These are phyloP conservation scores for Juglanconis juglandina DNA, from an alignment of 2,329 filamentous ascomycete species.

Conservation along the genomic window DNA sequence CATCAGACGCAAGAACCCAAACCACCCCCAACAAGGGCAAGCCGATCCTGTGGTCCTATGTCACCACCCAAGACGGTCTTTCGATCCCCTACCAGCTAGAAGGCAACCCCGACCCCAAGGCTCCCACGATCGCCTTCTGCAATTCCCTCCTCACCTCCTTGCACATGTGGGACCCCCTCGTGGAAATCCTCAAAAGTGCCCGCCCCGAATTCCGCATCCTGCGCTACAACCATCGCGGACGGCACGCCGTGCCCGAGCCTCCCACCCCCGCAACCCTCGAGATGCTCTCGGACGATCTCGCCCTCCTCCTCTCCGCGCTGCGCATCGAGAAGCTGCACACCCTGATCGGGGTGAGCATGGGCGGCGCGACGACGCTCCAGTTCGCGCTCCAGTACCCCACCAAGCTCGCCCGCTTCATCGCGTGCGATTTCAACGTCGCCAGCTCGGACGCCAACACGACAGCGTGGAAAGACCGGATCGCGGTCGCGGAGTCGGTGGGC, in stretches of 20 bases:
- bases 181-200: constrained; percentile 56
- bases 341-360: constrained; percentile 75
- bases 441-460: constrained; percentile 71
- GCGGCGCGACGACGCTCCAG: constrained; percentile 73
- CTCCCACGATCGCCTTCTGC: constrained; percentile 70
- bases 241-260: constrained; percentile 47
- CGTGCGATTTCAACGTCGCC: constrained; percentile 75
- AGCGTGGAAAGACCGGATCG: constrained; percentile 76
- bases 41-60: constrained; percentile 60
- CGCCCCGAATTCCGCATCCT: constrained; percentile 69
- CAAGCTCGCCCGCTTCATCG: constrained; percentile 59
- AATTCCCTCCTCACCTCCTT: constrained; percentile 79
- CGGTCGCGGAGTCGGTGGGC: constrained; percentile 54
- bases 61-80: constrained; percentile 67
- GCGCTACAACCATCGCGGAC: constrained; percentile 74
- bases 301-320: constrained; percentile 63
- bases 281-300: constrained; percentile 65
- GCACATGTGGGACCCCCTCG: constrained; percentile 76
- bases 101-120: constrained; percentile 62
- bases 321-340: constrained; percentile 64
- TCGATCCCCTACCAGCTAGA: constrained; percentile 71
- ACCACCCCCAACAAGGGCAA: constrained; percentile 48
- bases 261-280: constrained; percentile 57
- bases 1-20: constrained; percentile 51
- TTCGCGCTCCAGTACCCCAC: constrained; percentile 65